phyloP scores from a whole-genome alignment of 106 monocot genomes.

The Acorus calamus region DNA sequence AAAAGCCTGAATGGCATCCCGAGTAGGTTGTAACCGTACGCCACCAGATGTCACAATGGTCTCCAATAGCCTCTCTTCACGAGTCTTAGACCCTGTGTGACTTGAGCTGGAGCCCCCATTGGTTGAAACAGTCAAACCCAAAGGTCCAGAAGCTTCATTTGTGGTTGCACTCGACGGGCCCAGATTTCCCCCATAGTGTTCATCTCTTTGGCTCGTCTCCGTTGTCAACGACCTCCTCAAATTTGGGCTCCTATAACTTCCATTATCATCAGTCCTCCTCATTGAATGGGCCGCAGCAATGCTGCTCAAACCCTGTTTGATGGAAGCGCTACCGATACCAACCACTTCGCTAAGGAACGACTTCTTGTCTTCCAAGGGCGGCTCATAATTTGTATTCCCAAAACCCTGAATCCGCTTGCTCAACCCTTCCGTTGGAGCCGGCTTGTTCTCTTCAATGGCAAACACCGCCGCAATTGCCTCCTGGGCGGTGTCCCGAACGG shows the following conservation, averaged over 20 bases:
- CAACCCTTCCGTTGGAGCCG: constrained; percentile 36
- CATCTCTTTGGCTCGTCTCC: constrained; percentile 35
- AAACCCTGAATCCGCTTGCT: constrained; percentile 88
- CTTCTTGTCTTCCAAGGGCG: constrained; percentile 65
- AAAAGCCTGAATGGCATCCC: constrained; percentile 85
- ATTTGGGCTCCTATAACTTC: constrained; percentile 71
- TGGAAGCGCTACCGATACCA: constrained; percentile 65
- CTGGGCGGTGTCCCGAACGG: constrained; percentile 89
- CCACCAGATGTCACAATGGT: constrained; percentile 90
- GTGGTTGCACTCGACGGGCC: constrained; percentile 28
- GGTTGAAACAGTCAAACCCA: constrained; percentile 26
- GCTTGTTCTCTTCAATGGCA: constrained; percentile 53
- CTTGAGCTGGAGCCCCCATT: constrained; percentile 36
- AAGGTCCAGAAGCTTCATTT: constrained; percentile 30
- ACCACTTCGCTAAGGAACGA: constrained; percentile 96
- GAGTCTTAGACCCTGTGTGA: constrained; percentile 40
- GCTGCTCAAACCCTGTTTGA: constrained; percentile 69
- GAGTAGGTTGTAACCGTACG: constrained; percentile 89
- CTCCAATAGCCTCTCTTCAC: constrained; percentile 88
- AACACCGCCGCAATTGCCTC: constrained; percentile 76
- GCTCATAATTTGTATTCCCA: constrained; percentile 85
- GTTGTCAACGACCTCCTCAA: constrained; percentile 78
- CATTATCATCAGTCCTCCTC: constrained; percentile 57
- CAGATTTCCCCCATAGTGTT: constrained; percentile 35
- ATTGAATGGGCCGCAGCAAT: constrained; percentile 63